Conservation (phyloP, 139 green algal genomes). For the Chlamydomonas sp. region DNA sequence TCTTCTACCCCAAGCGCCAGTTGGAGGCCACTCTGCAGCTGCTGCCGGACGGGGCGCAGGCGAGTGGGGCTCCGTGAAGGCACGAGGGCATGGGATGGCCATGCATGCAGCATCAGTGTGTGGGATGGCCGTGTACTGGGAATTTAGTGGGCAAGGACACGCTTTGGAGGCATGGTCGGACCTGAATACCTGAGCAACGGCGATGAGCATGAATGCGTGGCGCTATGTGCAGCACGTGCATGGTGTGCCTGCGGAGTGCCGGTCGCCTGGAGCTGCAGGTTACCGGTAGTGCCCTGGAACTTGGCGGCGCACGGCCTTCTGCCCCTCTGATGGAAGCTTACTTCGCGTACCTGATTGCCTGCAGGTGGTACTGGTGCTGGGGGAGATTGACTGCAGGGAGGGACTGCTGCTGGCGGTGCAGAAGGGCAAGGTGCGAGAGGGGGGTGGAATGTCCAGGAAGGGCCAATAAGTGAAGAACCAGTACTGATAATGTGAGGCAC, state of each 20-base stretch:
- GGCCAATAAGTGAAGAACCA: neutral
- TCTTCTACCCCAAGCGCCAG: slow-evolving; percentile 76
- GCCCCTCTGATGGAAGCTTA: slow-evolving; percentile 59
- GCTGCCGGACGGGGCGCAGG: slow-evolving; percentile 62
- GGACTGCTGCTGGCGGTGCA: slow-evolving; percentile 83
- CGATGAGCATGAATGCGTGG: too few species aligned
- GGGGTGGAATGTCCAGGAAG: too few species aligned
- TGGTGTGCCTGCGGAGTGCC: neutral
- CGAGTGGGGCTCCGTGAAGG: neutral
- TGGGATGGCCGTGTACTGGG: too few species aligned
- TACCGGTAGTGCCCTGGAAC: neutral
- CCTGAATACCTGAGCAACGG: too few species aligned
- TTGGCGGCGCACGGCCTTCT: slow-evolving; percentile 14
- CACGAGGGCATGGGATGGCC: too few species aligned
- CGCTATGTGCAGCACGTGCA: too few species aligned
- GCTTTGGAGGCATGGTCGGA: too few species aligned
- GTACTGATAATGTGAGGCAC: neutral
- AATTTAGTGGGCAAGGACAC: too few species aligned
- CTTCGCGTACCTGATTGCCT: slow-evolving; percentile 50
- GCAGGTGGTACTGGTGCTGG: slow-evolving; percentile 78
- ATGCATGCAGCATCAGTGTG: too few species aligned
- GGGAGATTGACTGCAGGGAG: slow-evolving; percentile 90
- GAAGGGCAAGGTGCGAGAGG: slow-evolving; percentile 68
- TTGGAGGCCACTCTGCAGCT: slow-evolving; percentile 53
- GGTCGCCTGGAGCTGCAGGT: neutral